These are phyloP conservation scores for Naganishia antarctica DNA, from an alignment of 768 basidiomycete species.

Conservation along the genomic window DNA sequence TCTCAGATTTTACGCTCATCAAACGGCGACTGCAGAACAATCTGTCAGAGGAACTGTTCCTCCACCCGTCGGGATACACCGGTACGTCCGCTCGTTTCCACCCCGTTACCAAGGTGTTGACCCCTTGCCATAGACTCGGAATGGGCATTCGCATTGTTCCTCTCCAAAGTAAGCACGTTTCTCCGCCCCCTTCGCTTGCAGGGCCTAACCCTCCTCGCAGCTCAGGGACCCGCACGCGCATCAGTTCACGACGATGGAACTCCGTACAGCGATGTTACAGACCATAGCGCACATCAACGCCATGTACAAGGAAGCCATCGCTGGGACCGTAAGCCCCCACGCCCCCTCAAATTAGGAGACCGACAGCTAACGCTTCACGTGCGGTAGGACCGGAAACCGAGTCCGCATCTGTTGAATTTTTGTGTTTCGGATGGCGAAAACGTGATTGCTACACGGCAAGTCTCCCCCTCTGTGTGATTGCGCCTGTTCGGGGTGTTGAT, in stretches of 20 bases:
- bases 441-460: slow-evolving; percentile 74
- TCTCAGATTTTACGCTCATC: slow-evolving; percentile 72
- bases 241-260: slow-evolving; percentile 64
- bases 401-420: slow-evolving; percentile 91
- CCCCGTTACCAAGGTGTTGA: background rate
- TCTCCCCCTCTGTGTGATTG: background rate
- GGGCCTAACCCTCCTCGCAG: slow-evolving; percentile 51
- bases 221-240: slow-evolving; percentile 72
- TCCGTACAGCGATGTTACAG: slow-evolving; percentile 80
- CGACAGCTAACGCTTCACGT: background rate
- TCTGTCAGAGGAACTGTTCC: slow-evolving; percentile 77
- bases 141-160: slow-evolving; percentile 89
- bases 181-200: background rate
- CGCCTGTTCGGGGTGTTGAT: too few species aligned
- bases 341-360: too few species aligned
- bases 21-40: slow-evolving; percentile 73
- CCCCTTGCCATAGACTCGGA: slow-evolving; percentile 69
- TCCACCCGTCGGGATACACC: slow-evolving; percentile 86
- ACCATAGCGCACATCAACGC: slow-evolving; percentile 75
- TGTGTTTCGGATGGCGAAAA: slow-evolving; percentile 93
- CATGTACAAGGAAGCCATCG: slow-evolving; percentile 66
- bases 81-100: slow-evolving; percentile 53
- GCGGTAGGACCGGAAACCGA: slow-evolving; percentile 6
- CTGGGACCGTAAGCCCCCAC: slow-evolving; percentile 46
- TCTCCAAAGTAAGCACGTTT: slow-evolving; percentile 62